Percentiles rank a stretch among this genome's conserved stretches.
phyloP scores from a whole-genome alignment of 805 yeast species.

The Lachancea kluyveri region DNA sequence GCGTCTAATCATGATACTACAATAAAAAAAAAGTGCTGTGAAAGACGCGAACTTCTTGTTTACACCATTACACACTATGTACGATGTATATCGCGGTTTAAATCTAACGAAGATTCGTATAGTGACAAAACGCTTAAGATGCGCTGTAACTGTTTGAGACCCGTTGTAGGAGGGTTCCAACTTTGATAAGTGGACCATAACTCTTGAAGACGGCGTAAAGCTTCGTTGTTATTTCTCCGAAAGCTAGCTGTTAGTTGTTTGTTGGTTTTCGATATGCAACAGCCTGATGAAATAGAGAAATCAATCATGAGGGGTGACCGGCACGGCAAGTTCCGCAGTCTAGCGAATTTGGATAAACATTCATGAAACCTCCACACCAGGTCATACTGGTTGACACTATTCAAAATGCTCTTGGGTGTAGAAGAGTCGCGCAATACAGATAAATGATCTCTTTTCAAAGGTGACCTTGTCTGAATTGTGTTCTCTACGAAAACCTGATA shows the following conservation, averaged over 20 bases:
- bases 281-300: slow-evolving; percentile 7
- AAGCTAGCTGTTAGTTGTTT: slow-evolving; percentile 12
- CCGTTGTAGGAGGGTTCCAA: slow-evolving; percentile 32
- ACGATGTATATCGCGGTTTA: slow-evolving; percentile 18
- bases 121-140: slow-evolving; percentile 27
- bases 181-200: slow-evolving; percentile 25
- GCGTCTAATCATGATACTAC: too few relatives aligned
- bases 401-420: slow-evolving; percentile 23
- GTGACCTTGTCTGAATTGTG: slow-evolving; percentile 21
- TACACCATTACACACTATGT: slow-evolving; percentile 5
- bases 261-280: too few relatives aligned
- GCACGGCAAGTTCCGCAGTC: slow-evolving; percentile 28
- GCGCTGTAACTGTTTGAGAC: slow-evolving; percentile 24
- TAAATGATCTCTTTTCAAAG: slow-evolving; percentile 17
- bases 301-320: slow-evolving; percentile 8
- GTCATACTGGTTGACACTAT: slow-evolving; percentile 33
- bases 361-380: slow-evolving; percentile 40
- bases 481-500: slow-evolving; percentile 24
- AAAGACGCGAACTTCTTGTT: too few relatives aligned
- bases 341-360: slow-evolving; percentile 30
- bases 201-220: slow-evolving; percentile 17
- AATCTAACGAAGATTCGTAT: slow-evolving; percentile 17
- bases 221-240: slow-evolving; percentile 23
- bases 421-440: slow-evolving; percentile 13
- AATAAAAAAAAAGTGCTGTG: too few relatives aligned